Evolutionary conservation across 805 yeast species (phyloP).

Genomic region (Monosporozyma servazzii): DNA sequence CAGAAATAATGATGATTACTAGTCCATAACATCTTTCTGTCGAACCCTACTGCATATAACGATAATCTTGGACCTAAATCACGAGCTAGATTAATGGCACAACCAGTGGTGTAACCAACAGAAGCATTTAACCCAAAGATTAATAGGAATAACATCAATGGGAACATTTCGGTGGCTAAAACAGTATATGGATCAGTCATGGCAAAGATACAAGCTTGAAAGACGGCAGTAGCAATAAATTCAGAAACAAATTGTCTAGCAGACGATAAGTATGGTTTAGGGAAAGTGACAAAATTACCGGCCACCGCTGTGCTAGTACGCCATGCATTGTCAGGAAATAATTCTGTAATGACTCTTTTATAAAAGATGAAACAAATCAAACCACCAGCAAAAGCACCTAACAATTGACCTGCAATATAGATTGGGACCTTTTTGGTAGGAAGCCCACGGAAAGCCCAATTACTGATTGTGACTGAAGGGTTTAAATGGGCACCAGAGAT

Average conservation of each 20-base stretch:
- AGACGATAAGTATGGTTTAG: slow-evolving; percentile 33
- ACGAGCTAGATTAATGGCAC: slow-evolving; percentile 46
- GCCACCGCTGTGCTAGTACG: slow-evolving; percentile 28
- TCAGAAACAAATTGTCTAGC: slow-evolving; percentile 42
- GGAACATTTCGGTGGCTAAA: slow-evolving; percentile 38
- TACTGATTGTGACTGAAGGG: slow-evolving; percentile 42
- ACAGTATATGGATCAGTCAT: slow-evolving; percentile 44
- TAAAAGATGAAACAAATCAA: slow-evolving; percentile 39
- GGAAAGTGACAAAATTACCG: slow-evolving; percentile 40
- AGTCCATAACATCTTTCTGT: slow-evolving; percentile 32
- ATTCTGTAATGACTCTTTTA: slow-evolving; percentile 28
- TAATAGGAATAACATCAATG: slow-evolving; percentile 38
- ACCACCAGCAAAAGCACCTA: slow-evolving; percentile 43
- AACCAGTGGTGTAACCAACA: slow-evolving; percentile 45
- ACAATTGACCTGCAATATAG: slow-evolving; percentile 38
- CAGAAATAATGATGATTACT: slow-evolving; percentile 39
- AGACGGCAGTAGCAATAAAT: slow-evolving; percentile 36
- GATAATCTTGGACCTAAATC: slow-evolving; percentile 48
- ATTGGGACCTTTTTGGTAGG: slow-evolving; percentile 40
- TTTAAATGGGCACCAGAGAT: slow-evolving; percentile 51
- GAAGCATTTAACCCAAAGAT: slow-evolving; percentile 40
- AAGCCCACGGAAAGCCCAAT: slow-evolving; percentile 42
- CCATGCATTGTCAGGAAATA: slow-evolving; percentile 24
- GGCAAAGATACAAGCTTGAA: slow-evolving; percentile 41
- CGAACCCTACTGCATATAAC: slow-evolving; percentile 39